Conservation (phyloP, 2,329 filamentous ascomycete genomes). For the Pseudogymnoascus sp. region DNA sequence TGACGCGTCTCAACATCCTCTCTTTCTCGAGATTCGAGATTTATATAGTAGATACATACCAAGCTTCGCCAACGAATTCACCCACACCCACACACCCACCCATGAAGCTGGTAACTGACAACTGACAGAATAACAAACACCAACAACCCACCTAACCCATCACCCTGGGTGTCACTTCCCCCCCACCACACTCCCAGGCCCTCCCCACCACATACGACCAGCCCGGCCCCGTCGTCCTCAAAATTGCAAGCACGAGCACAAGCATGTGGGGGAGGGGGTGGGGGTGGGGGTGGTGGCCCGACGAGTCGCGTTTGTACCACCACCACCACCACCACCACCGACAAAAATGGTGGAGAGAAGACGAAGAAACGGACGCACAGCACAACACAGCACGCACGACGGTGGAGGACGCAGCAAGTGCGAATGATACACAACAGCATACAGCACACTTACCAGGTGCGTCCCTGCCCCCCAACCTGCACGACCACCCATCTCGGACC, state of each 20-base stretch:
- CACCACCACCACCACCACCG: too few relatives aligned
- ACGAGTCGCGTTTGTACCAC: neutral
- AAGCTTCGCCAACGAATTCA: neutral
- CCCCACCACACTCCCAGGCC: neutral
- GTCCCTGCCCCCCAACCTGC: neutral
- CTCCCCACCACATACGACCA: neutral
- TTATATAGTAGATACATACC: neutral
- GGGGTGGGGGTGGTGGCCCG: too few relatives aligned
- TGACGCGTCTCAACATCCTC: neutral
- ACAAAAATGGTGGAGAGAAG: too few relatives aligned
- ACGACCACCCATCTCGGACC: neutral
- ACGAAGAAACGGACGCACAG: neutral
- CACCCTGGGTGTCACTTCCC: neutral
- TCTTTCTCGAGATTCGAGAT: too few relatives aligned
- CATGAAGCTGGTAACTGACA: neutral
- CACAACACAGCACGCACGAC: too few relatives aligned
- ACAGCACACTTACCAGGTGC: neutral
- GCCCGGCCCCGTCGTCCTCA: too few relatives aligned
- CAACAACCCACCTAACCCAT: neutral
- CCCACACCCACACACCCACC: neutral
- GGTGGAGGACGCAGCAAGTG: neutral
- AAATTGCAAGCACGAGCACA: too few relatives aligned
- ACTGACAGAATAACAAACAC: neutral
- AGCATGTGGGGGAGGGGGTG: too few relatives aligned
- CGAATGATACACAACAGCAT: too few relatives aligned